Evolutionary conservation across 2,329 filamentous ascomycete genomes (phyloP), one percentile per base, ranked within the genome.

Genomic region (Ophiostoma pallidulum): DNA sequence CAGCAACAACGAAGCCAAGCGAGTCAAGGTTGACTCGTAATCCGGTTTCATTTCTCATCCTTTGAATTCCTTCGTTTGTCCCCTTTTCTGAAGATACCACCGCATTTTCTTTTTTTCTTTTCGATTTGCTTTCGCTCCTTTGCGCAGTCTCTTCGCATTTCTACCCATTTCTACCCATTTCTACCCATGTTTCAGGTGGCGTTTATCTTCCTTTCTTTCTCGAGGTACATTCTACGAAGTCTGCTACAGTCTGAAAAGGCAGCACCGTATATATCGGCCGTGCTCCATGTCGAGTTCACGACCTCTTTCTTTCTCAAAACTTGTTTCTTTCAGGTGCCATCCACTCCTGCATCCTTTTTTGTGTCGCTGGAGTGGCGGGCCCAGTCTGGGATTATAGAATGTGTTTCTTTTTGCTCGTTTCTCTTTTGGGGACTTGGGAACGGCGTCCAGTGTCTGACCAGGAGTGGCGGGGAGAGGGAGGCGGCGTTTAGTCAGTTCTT

Each of bases 21-120:
- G 75, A 45, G 57, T 74, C 50, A 75, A 70, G 58, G 70, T 77
- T 37, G 74, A 77, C 39, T 60, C 62, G 16, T 73, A 55, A 56
- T 42, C 7, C 8, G 10, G 18, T 19, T 14, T n/a, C 8, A 9
- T n/a, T n/a, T n/a, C n/a, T n/a, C n/a, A n/a, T n/a, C 24, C 12
- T 41, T 28, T 28, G 24, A 10, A 16, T 8, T 16, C 22, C 39
- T 16, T 45, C 16, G 28, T 45, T 22, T n/a, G n/a, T n/a, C n/a
- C n/a, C n/a, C n/a, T n/a, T n/a, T n/a, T n/a, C n/a, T n/a, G n/a
- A n/a, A n/a, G n/a, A n/a, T n/a, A n/a, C 19, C 4, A 9, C 12
- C 26, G 45, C 10, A 41, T 8, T 39, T 31, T 13, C 4, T 31
- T 29, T 47, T 24, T 26, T 38, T 31, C 19, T 47, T 39, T 40